A percentile compares a stretch with the other conserved stretches of the same genome.
phyloP scores from a whole-genome alignment of 441 rosid species.

The Populus trichocarpa region DNA sequence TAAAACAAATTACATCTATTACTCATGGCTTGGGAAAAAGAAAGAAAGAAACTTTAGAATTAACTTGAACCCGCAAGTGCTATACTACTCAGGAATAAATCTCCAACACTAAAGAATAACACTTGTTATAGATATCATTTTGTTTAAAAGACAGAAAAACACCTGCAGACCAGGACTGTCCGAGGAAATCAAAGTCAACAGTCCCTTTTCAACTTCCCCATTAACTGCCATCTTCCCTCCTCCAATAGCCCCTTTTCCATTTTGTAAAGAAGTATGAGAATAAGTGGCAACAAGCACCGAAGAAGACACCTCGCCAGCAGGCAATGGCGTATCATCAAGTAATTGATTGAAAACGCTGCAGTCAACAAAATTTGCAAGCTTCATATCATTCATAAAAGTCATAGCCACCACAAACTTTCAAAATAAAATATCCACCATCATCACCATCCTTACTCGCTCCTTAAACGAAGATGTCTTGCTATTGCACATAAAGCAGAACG shows the following conservation, averaged over 20 bases:
- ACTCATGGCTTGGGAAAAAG: background rate
- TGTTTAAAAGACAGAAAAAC: conserved; percentile 16
- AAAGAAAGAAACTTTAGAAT: background rate
- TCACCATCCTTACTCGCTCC: conserved; percentile 83
- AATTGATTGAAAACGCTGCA: conserved; percentile 89
- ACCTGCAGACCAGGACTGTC: conserved; percentile 87
- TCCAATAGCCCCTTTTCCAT: conserved; percentile 68
- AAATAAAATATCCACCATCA: conserved; percentile 26
- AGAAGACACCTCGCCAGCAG: conserved; percentile 83
- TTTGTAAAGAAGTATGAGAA: conserved; percentile 55
- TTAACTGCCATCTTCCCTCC: conserved; percentile 57
- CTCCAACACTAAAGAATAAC: background rate
- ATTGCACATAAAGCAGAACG: conserved; percentile 81
- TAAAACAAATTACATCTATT: background rate
- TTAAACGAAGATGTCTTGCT: conserved; percentile 88
- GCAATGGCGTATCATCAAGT: conserved; percentile 89
- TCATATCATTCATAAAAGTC: conserved; percentile 2
- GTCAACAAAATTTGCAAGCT: conserved; percentile 18
- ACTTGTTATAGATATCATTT: background rate
- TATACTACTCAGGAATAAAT: conserved; percentile 12
- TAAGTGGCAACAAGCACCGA: conserved; percentile 78
- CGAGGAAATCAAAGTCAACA: conserved; percentile 76
- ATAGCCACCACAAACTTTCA: conserved; percentile 9
- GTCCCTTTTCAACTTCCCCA: conserved; percentile 88
- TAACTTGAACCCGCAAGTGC: conserved; percentile 9